These are phyloP conservation scores for Sugiyamaella castrensis DNA, from an alignment of 1,139 yeast genomes.

Conservation along the genomic window DNA sequence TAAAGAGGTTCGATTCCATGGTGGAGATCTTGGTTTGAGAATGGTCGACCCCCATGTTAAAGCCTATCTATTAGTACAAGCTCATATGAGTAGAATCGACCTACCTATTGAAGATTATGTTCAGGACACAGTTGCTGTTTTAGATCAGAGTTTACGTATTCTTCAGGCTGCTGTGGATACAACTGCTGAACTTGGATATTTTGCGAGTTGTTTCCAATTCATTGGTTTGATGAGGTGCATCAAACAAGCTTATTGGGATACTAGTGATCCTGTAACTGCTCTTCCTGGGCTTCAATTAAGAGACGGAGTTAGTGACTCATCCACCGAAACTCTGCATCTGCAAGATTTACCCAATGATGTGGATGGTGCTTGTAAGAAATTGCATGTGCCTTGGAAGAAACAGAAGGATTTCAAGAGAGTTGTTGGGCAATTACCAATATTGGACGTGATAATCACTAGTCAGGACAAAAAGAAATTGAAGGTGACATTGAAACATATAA, in stretches of 20 bases:
- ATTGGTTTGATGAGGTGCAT: conserved; percentile 78
- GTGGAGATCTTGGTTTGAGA: conserved; percentile 49
- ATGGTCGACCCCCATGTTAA: conserved; percentile 97
- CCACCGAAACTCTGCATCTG: conserved; percentile 12
- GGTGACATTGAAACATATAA: conserved; percentile 5
- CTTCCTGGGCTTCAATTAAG: conserved; percentile 62
- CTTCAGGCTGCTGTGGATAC: conserved; percentile 90
- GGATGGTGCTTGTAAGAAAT: conserved; percentile 34
- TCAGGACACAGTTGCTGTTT: conserved; percentile 88
- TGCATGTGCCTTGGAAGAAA: conserved; percentile 37
- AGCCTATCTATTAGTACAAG: conserved; percentile 80
- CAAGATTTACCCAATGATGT: conserved; percentile 19
- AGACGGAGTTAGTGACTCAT: conserved; percentile 13
- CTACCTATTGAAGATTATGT: conserved; percentile 93
- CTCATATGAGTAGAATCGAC: conserved; percentile 77
- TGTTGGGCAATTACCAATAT: conserved; percentile 40
- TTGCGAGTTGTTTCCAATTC: conserved; percentile 55
- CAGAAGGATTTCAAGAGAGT: conserved; percentile 40
- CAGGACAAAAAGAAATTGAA: conserved; percentile 24
- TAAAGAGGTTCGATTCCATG: conserved; percentile 72
- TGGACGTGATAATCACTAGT: conserved; percentile 45
- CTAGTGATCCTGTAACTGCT: conserved; percentile 63
- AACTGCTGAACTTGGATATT: conserved; percentile 77
- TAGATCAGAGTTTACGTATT: conserved; percentile 92
- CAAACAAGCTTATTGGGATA: conserved; percentile 87